Percentiles rank a stretch among this genome's conserved stretches.
phyloP scores from a whole-genome alignment of 495 filamentous ascomycete genomes.

The Sphaerosporella brunnea region DNA sequence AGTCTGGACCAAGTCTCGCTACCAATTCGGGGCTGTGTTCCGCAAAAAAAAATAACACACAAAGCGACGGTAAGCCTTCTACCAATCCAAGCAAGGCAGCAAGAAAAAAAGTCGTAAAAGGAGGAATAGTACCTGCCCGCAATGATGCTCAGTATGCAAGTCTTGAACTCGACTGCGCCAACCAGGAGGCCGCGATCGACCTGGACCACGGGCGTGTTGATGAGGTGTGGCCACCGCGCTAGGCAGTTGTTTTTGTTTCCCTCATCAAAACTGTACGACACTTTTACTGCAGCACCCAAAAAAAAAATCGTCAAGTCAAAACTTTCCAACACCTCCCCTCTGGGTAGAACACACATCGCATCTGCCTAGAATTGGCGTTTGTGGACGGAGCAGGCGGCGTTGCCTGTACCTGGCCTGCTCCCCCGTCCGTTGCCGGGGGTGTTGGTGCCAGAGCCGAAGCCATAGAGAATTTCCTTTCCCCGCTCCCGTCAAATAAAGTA shows the following conservation, averaged over 20 bases:
- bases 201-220: conserved; percentile 60
- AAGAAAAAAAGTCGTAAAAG: too few relatives aligned
- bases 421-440: conserved; percentile 4
- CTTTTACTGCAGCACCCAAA: conserved; percentile 49
- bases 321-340: background rate
- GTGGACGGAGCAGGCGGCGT: conserved; percentile 2
- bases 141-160: conserved; percentile 75
- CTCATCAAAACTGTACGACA: conserved; percentile 90
- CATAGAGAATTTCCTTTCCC: conserved; percentile 1
- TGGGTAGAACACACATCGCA: conserved; percentile 7
- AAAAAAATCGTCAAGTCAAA: conserved; percentile 5
- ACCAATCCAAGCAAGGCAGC: conserved; percentile 5
- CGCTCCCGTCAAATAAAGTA: too few relatives aligned
- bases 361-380: conserved; percentile 3
- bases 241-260: conserved; percentile 79
- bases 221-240: conserved; percentile 66
- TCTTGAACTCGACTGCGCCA: conserved; percentile 76
- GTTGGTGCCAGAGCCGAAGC: conserved; percentile 1
- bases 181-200: conserved; percentile 63
- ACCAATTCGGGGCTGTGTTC: conserved; percentile 69
- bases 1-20: conserved; percentile 68
- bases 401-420: background rate
- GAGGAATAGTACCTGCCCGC: conserved; percentile 49
- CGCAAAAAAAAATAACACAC: conserved; percentile 9
- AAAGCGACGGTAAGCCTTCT: conserved; percentile 2